Percentiles rank a stretch among this genome's conserved stretches.
Evolutionary conservation across 1,284 basidiomycete genomes (phyloP).

Genomic region (Heterobasidion parviporum): DNA sequence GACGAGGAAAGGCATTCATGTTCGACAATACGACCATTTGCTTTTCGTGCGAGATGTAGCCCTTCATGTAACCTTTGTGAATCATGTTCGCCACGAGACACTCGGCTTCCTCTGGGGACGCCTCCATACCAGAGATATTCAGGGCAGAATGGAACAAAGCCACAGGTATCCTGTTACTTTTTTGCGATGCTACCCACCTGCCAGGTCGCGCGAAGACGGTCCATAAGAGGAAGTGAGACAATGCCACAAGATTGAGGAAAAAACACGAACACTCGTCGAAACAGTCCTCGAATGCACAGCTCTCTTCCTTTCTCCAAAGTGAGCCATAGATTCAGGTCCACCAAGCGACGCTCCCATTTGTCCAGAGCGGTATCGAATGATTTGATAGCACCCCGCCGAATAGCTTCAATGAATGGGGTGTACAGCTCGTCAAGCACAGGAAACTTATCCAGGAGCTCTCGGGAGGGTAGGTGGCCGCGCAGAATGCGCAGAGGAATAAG

Average conservation of each 20-base stretch:
- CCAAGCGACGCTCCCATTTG: slow-evolving; percentile 56
- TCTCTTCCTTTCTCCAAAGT: slow-evolving; percentile 86
- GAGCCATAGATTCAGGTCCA: slow-evolving; percentile 80
- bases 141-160: slow-evolving; percentile 70
- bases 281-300: slow-evolving; percentile 76
- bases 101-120: slow-evolving; percentile 76
- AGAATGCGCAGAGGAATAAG: slow-evolving; percentile 85
- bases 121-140: slow-evolving; percentile 54
- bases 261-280: slow-evolving; percentile 69
- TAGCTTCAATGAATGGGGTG: slow-evolving; percentile 72
- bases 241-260: neutral
- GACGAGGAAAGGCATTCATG: slow-evolving; percentile 74
- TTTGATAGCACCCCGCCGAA: slow-evolving; percentile 69
- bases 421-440: slow-evolving; percentile 72
- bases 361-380: slow-evolving; percentile 78
- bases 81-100: slow-evolving; percentile 94
- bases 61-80: slow-evolving; percentile 85
- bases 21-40: slow-evolving; percentile 87
- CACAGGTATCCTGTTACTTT: slow-evolving; percentile 70
- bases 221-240: neutral
- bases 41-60: slow-evolving; percentile 94
- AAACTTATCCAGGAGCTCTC: slow-evolving; percentile 59
- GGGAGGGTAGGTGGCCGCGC: slow-evolving; percentile 76
- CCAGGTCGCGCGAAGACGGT: neutral
- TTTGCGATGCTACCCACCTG: slow-evolving; percentile 75